phyloP scores from a whole-genome alignment of 768 basidiomycete species.

The Leccinum barrowsii region DNA sequence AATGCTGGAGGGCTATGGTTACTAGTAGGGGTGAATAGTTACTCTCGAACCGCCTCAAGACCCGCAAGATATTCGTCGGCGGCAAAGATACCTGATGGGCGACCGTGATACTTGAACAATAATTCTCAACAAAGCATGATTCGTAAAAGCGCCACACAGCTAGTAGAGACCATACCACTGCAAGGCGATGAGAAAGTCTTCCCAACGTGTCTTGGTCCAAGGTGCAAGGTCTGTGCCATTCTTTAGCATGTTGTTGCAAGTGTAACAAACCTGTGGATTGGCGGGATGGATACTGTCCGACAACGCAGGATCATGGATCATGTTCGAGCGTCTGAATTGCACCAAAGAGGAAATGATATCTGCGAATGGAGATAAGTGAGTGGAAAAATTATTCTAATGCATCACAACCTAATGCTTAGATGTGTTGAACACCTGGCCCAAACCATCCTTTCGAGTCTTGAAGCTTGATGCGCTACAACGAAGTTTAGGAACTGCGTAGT shows the following conservation, averaged over 20 bases:
- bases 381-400: neutral
- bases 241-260: constrained; percentile 52
- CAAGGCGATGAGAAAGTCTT: constrained; percentile 52
- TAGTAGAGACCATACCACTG: constrained; percentile 42
- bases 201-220: constrained; percentile 55
- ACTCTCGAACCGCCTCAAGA: constrained; percentile 53
- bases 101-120: constrained; percentile 55
- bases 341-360: constrained; percentile 5
- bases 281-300: neutral
- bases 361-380: neutral
- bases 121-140: constrained; percentile 43
- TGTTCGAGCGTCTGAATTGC: constrained; percentile 4
- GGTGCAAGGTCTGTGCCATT: constrained; percentile 48
- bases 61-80: constrained; percentile 58
- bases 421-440: neutral
- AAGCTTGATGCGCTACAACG: constrained; percentile 1
- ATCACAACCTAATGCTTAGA: constrained; percentile 3
- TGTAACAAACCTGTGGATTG: constrained; percentile 45
- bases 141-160: constrained; percentile 3
- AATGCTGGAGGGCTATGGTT: neutral
- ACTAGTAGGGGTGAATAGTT: constrained; percentile 11
- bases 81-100: constrained; percentile 52
- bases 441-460: constrained; percentile 2
- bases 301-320: constrained; percentile 1
- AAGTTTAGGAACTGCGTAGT: neutral